Percentiles rank a stretch among this genome's conserved stretches.
These are phyloP conservation scores for Nakaseomyces uthaithaninus DNA, from an alignment of 1,139 yeast species.

Conservation along the genomic window DNA sequence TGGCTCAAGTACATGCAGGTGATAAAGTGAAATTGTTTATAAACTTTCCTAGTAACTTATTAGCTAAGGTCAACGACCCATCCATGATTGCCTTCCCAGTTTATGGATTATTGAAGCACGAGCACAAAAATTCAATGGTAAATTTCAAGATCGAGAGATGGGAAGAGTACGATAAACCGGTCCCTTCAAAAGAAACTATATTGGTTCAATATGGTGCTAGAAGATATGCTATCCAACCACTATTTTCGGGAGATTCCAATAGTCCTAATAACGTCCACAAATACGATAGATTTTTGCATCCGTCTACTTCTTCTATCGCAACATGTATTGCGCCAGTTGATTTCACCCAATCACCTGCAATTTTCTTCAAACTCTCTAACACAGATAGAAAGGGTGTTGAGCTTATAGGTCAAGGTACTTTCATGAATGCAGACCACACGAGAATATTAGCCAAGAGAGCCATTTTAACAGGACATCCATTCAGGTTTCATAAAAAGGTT, in stretches of 20 bases:
- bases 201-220: conserved; percentile 92
- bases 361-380: conserved; percentile 49
- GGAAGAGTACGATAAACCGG: conserved; percentile 81
- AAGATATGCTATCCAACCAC: conserved; percentile 75
- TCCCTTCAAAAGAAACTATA: conserved; percentile 69
- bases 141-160: conserved; percentile 78
- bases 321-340: conserved; percentile 86
- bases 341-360: conserved; percentile 75
- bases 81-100: conserved; percentile 46
- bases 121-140: conserved; percentile 75
- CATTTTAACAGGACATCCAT: conserved; percentile 87
- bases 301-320: conserved; percentile 68
- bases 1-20: conserved; percentile 61
- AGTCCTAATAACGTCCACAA: conserved; percentile 82
- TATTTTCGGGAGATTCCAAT: conserved; percentile 72
- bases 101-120: conserved; percentile 74
- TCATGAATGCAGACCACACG: conserved; percentile 76
- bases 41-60: conserved; percentile 49
- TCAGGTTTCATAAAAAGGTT: conserved; percentile 86
- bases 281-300: conserved; percentile 74
- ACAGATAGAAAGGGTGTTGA: conserved; percentile 44
- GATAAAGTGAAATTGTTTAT: conserved; percentile 52
- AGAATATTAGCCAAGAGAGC: conserved; percentile 83
- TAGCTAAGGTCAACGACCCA: conserved; percentile 38
- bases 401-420: conserved; percentile 83